A percentile compares a stretch with the other conserved stretches of the same genome.
These are phyloP conservation scores for Arthromyces matolae DNA, from an alignment of 768 basidiomycete genomes.

Conservation along the genomic window DNA sequence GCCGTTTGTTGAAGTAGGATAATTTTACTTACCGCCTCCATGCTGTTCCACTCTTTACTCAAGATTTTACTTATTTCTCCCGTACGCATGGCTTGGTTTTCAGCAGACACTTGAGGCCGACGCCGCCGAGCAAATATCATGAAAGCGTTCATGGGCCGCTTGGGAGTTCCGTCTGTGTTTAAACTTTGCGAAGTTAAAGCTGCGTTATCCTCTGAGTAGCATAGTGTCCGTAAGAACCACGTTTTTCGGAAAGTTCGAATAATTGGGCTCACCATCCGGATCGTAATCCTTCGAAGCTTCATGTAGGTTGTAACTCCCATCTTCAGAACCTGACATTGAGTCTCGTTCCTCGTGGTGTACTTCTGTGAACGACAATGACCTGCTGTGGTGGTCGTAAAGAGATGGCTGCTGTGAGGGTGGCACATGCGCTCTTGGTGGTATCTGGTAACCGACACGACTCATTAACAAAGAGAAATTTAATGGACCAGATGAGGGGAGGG, in stretches of 20 bases:
- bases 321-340: slow-evolving; percentile 57
- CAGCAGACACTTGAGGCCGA: slow-evolving; percentile 80
- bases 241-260: background rate
- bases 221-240: background rate
- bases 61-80: slow-evolving; percentile 88
- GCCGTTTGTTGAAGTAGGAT: slow-evolving; percentile 4
- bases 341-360: slow-evolving; percentile 36
- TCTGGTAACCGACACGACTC: slow-evolving; percentile 27
- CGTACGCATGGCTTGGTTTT: slow-evolving; percentile 85
- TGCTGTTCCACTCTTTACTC: slow-evolving; percentile 81
- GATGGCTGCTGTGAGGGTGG: slow-evolving; percentile 24
- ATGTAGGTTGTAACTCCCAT: slow-evolving; percentile 39
- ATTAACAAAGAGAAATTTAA: slow-evolving; percentile 18
- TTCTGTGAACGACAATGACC: too few relatives aligned
- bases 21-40: slow-evolving; percentile 58
- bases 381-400: slow-evolving; percentile 20
- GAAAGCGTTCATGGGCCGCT: slow-evolving; percentile 91
- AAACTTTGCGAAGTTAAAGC: slow-evolving; percentile 74
- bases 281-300: slow-evolving; percentile 40
- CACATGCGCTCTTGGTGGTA: slow-evolving; percentile 18
- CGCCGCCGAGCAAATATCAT: slow-evolving; percentile 88
- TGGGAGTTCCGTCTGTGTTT: slow-evolving; percentile 84
- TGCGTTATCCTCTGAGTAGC: slow-evolving; percentile 26
- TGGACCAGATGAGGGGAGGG: slow-evolving; percentile 12
- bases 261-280: slow-evolving; percentile 39